Evolutionary conservation across 306 rosid genomes (phyloP).

Genomic region (Mucuna pruriens): DNA sequence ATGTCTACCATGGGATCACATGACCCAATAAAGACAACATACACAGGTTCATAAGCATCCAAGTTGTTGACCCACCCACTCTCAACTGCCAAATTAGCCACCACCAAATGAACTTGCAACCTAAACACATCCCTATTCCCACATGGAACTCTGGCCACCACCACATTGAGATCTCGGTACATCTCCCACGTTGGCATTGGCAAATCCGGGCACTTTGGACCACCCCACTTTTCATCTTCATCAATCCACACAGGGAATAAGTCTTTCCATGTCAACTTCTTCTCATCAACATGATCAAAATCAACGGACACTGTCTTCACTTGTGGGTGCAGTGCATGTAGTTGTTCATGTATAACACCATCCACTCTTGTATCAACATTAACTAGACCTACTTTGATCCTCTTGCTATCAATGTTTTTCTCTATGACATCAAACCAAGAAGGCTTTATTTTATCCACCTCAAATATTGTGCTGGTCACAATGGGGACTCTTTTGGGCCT

Average conservation of each 20-base stretch:
- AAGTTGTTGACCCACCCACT: conserved; percentile 48
- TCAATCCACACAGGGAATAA: conserved; percentile 76
- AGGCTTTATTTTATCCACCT: conserved; percentile 11
- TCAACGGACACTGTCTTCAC: conserved; percentile 38
- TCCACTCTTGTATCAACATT: conserved; percentile 35
- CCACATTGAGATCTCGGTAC: conserved; percentile 54
- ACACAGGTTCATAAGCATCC: conserved; percentile 50
- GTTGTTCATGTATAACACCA: not conserved
- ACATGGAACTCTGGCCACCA: conserved; percentile 65
- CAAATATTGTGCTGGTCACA: not conserved
- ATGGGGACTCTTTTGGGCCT: conserved; percentile 7
- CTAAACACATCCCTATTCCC: conserved; percentile 58
- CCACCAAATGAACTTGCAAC: conserved; percentile 74
- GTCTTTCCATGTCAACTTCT: conserved; percentile 49
- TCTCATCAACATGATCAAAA: conserved; percentile 41
- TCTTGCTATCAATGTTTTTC: conserved; percentile 6
- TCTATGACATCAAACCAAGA: conserved; percentile 44
- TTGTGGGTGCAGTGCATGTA: conserved; percentile 4
- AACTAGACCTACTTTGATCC: conserved; percentile 56
- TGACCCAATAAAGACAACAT: conserved; percentile 64
- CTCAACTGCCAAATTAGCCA: conserved; percentile 66
- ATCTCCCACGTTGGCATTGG: conserved; percentile 53
- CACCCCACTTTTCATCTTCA: conserved; percentile 46
- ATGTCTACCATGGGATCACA: conserved; percentile 82
- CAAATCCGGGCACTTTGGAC: conserved; percentile 56